Evolutionary conservation across 371 early-diverging fungal species (phyloP), one percentile per base, ranked within the genome.

Genomic region (Encephalitozoon intestinalis): DNA sequence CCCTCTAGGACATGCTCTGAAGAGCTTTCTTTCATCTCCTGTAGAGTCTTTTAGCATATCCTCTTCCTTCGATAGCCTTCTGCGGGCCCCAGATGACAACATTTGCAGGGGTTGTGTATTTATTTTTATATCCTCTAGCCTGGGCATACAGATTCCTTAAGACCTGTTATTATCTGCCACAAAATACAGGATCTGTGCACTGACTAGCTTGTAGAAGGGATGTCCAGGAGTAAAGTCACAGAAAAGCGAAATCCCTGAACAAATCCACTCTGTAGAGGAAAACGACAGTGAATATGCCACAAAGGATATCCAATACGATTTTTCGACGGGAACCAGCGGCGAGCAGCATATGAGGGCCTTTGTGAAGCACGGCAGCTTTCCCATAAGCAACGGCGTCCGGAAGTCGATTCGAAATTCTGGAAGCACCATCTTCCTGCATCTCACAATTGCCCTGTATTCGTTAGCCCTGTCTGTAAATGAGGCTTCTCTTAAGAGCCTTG

Each of bases 11-110:
- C 15, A 21, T 8, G 78, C 78, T n/a, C 50, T 51, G 37, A 70
- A 68, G 39, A 66, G 43, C 31, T 28, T 52, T 1, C 51, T 54
- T 15, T 46, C 44, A 4, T 70, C 63, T 25, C 37, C 30, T 26
- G 70, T 73, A 15, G 58, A 31, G n/a, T 72, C 40, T 30, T 67
- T 50, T n/a, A 81, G 44, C 34, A 34, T 39, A 43, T 51, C 28
- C 52, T 76, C 66, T 67, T 80, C 80, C 4, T 41, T 75, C 37
- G 49, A 49, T 49, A 81, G 31, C 30, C 81, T 54, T 54, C 74
- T 81, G 8, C 31, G 8, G 6, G 77, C 73, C n/a, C 50, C 30
- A 37, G 34, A 40, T 21, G 70, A 73, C 9, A 73, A 51, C 58
- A 58, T 58, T 58, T 58, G 34, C n/a, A 34, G 58, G 58, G 54